Evolutionary conservation across 306 rosid genomes (phyloP), one percentile per base, ranked within the genome.

Genomic region (Cicer judaicum): DNA sequence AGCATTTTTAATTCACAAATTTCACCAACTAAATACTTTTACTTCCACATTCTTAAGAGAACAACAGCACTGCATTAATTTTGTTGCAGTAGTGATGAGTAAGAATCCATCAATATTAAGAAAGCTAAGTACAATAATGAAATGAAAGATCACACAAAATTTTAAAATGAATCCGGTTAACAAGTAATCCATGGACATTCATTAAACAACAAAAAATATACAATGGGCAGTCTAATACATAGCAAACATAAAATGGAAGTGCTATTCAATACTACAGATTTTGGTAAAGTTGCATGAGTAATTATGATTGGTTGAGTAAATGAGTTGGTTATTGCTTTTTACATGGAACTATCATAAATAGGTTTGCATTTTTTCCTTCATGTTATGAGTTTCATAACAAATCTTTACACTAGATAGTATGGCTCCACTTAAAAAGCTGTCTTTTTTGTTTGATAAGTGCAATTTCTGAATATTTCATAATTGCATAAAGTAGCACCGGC

Each of bases 1-100:
- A 16, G 65, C 19, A 63, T 14, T 60, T 65, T 43, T 19, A 46
- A 63, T 41, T 24, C 34, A 70, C 54, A 73, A 68, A 59, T 34
- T 71, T 46, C 77, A 71, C 47, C 73, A 72, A 21, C 69, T 34
- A 41, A 34, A 21, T 12, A 48, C 19, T 13, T 8, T 44, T 60
- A 60, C 73, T 24, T 44, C 13, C 1, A 44, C 73, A 74, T 62
- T 60, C 24, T 6, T 41, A 77, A 70, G 64, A 66, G 36, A 38
- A 44, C 49, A 80, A 54, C 56, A 63, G 65, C 21, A 14, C 16
- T 2, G 64, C 49, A 8, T 56, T 38, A 42, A 74, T 11, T 49
- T 59, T 8, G 8, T 12, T 7, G 6, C 16, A n/a, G 43, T 5
- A 9, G 57, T 21, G 57, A 67, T 14, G 8, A 67, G 56, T 39